Evolutionary conservation across 108 stramenopile genomes (phyloP).

Genomic region (Fragilaria radians): DNA sequence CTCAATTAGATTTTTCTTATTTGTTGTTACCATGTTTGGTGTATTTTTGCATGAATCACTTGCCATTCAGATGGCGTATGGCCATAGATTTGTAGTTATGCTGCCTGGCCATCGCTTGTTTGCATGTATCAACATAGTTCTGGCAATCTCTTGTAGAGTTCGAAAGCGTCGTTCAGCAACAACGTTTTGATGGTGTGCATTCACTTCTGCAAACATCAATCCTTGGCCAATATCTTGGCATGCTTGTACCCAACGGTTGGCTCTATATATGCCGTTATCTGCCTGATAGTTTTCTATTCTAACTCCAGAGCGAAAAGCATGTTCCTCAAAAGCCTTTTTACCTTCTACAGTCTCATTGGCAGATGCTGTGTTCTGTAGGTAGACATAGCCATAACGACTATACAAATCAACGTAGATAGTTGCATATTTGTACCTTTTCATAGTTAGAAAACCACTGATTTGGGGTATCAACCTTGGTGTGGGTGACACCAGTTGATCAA

Average conservation of each 20-base stretch:
- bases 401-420: constrained; percentile 31
- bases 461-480: constrained; percentile 5
- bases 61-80: constrained; percentile 28
- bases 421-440: constrained; percentile 24
- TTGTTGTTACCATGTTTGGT: constrained; percentile 3
- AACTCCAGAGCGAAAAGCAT: constrained; percentile 3
- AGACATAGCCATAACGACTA: constrained; percentile 15
- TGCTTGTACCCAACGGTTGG: constrained; percentile 14
- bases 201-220: constrained; percentile 38
- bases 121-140: constrained; percentile 43
- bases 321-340: constrained; percentile 37
- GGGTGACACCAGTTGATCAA: constrained; percentile 14
- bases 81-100: constrained; percentile 39
- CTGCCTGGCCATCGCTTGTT: constrained; percentile 30
- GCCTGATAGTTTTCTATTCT: constrained; percentile 38
- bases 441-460: constrained; percentile 25
- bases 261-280: constrained; percentile 49
- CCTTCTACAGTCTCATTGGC: constrained; percentile 27
- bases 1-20: constrained; percentile 5
- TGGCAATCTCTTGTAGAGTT: constrained; percentile 28
- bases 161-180: constrained; percentile 33
- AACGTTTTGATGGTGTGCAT: constrained; percentile 49
- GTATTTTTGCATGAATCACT: constrained; percentile 2
- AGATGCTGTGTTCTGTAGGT: constrained; percentile 18
- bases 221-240: constrained; percentile 16